Evolutionary conservation across 1,284 basidiomycete species (phyloP).

Genomic region (Trichosporon inkin): DNA sequence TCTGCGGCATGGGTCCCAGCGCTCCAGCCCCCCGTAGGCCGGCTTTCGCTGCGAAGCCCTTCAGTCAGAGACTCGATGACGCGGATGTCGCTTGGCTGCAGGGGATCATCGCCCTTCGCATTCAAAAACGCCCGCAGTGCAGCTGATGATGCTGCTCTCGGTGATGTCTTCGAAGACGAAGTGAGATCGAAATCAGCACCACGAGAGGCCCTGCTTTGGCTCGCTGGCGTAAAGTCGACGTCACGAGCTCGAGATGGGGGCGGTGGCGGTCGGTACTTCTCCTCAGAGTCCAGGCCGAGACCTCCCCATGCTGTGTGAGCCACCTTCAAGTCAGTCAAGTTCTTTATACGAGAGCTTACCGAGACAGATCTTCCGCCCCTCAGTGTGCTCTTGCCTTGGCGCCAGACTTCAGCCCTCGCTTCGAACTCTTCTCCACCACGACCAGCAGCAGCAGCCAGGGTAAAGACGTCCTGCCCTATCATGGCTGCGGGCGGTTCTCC

Average conservation of each 20-base stretch:
- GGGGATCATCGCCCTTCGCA: conserved; percentile 31
- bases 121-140: conserved; percentile 37
- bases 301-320: conserved; percentile 13
- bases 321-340: not conserved
- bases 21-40: conserved; percentile 23
- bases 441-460: conserved; percentile 34
- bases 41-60: conserved; percentile 28
- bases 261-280: conserved; percentile 8
- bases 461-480: conserved; percentile 37
- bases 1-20: conserved; percentile 19
- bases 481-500: conserved; percentile 31
- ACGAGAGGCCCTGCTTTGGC: not conserved
- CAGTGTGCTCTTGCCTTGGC: conserved; percentile 17
- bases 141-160: conserved; percentile 16
- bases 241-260: not conserved
- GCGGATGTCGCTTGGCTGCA: conserved; percentile 30
- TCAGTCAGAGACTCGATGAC: conserved; percentile 37
- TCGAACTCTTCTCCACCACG: conserved; percentile 32
- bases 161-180: not conserved
- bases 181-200: not conserved
- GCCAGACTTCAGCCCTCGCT: conserved; percentile 28
- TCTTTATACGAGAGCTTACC: not conserved
- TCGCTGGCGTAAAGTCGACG: conserved; percentile 1
- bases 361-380: not conserved
- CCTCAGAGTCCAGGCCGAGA: conserved; percentile 7